Conservation (phyloP, 148 eudicot species). For the Linanthus parryae region DNA sequence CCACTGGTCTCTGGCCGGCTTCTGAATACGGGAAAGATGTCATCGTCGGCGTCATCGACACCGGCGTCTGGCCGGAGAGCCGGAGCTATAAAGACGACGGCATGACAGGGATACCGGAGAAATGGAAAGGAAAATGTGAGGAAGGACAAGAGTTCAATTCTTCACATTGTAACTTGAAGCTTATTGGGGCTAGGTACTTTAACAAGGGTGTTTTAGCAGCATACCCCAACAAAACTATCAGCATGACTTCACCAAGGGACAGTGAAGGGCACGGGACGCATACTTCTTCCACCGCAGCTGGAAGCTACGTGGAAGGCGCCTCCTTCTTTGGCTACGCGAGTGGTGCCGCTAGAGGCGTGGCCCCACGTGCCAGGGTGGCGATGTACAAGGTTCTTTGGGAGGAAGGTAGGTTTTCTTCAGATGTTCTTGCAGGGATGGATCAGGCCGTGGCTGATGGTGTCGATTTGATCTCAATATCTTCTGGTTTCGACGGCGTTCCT, state of each 20-base stretch:
- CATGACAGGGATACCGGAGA: constrained; percentile 16
- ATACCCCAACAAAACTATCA: constrained; percentile 8
- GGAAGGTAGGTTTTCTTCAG: neutral
- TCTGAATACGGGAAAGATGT: constrained; percentile 38
- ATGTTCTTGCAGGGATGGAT: neutral
- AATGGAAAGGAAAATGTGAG: constrained; percentile 32
- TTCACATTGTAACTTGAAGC: constrained; percentile 28
- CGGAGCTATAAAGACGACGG: constrained; percentile 38
- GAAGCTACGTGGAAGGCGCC: neutral
- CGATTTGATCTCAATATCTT: too few relatives aligned
- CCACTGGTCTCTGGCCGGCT: constrained; percentile 36
- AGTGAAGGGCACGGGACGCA: neutral
- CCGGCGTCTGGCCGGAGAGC: constrained; percentile 62
- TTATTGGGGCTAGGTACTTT: constrained; percentile 29
- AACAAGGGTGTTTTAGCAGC: constrained; percentile 26
- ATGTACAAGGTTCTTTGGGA: too few relatives aligned
- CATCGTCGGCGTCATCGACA: constrained; percentile 53
- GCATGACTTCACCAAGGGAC: neutral
- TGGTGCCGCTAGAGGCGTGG: neutral
- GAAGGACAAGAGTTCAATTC: constrained; percentile 23
- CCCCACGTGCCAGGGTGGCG: neutral
- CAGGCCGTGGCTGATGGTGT: too few relatives aligned
- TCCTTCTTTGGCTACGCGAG: neutral
- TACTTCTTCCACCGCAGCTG: neutral
- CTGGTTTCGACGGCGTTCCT: too few relatives aligned